Conservation (phyloP, 306 rosid genomes). For the Vigna reflexopilosa region DNA sequence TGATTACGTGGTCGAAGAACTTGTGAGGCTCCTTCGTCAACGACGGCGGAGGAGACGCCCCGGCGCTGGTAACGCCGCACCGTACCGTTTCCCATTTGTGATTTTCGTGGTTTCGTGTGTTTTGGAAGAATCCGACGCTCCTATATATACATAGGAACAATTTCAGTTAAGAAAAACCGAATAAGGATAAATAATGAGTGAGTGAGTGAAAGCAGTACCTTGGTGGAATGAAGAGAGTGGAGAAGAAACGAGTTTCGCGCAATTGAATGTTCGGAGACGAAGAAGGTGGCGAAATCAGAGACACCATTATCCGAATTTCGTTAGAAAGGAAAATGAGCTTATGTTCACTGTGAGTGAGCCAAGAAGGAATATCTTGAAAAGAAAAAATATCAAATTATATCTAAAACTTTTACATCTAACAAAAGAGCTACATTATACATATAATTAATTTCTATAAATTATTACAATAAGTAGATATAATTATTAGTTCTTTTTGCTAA, state of each 20-base stretch:
- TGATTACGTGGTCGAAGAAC: conserved; percentile 78
- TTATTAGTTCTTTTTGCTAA: too few relatives aligned
- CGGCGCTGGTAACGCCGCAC: conserved; percentile 35
- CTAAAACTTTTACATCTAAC: too few relatives aligned
- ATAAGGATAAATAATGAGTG: neutral
- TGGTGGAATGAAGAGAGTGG: conserved; percentile 37
- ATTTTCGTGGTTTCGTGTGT: conserved; percentile 10
- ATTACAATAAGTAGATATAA: too few relatives aligned
- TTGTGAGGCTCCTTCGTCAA: conserved; percentile 78
- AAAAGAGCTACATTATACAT: too few relatives aligned
- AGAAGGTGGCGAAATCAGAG: conserved; percentile 36
- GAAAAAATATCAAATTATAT: too few relatives aligned
- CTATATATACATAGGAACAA: neutral
- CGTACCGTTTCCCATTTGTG: conserved; percentile 13
- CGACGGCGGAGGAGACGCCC: conserved; percentile 29
- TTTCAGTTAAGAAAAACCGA: neutral
- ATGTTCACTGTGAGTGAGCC: neutral
- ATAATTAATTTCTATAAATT: too few relatives aligned
- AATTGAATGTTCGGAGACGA: conserved; percentile 28
- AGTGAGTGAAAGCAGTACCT: conserved; percentile 32
- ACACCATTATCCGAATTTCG: conserved; percentile 43
- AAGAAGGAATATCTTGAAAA: neutral
- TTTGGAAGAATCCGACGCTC: conserved; percentile 1
- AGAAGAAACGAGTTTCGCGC: conserved; percentile 38
- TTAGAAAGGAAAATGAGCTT: neutral